Evolutionary conservation across 352 stramenopile genomes (phyloP).

Genomic region (Globisporangium spinosum): DNA sequence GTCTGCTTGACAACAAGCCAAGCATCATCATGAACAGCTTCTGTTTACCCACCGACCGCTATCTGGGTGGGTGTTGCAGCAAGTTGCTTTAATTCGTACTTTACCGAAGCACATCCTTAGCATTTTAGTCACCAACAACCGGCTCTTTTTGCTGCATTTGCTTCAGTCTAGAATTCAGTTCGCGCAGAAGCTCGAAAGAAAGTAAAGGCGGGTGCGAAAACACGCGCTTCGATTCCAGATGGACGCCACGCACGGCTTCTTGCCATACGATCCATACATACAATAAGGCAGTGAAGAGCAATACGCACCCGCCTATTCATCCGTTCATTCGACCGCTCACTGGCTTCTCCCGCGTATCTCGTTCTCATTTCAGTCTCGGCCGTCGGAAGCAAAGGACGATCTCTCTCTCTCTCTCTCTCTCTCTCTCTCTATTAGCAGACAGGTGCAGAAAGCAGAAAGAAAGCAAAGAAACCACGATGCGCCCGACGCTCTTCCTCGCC

Average conservation of each 20-base stretch:
- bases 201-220: neutral
- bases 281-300: neutral
- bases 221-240: constrained; percentile 2
- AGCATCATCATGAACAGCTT: neutral
- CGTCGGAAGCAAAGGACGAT: constrained; percentile 25
- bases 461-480: neutral
- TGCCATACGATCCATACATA: neutral
- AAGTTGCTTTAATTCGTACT: neutral
- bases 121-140: neutral
- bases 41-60: neutral
- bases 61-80: neutral
- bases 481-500: constrained; percentile 10
- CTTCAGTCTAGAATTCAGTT: neutral
- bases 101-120: neutral
- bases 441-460: constrained; percentile 13
- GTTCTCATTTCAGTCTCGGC: constrained; percentile 35
- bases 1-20: neutral
- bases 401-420: neutral
- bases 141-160: neutral
- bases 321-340: neutral
- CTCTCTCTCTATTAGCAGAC: neutral
- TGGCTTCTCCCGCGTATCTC: neutral
- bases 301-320: neutral
- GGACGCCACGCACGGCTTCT: constrained; percentile 3
- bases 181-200: constrained; percentile 1